A percentile compares a stretch with the other conserved stretches of the same genome.
phyloP scores from a whole-genome alignment of 208 protist species.

The Trypanosoma grayi region DNA sequence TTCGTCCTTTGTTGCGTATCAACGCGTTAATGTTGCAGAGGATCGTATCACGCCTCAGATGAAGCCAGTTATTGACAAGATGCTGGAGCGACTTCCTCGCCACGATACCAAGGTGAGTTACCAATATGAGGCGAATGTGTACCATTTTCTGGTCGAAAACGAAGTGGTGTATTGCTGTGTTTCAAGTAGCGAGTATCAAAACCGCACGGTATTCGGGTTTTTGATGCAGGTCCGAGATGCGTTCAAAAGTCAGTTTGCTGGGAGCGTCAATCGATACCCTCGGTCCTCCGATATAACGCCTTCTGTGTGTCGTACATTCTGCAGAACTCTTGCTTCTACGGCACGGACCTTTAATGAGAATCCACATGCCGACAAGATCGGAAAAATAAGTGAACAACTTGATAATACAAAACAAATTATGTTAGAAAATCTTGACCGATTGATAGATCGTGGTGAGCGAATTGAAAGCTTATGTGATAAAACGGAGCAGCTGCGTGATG shows the following conservation, averaged over 20 bases:
- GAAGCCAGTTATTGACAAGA: constrained; percentile 43
- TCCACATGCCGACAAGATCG: constrained; percentile 65
- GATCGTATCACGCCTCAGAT: constrained; percentile 43
- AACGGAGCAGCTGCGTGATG: constrained; percentile 58
- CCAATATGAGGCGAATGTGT: constrained; percentile 63
- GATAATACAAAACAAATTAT: constrained; percentile 79
- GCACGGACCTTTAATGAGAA: constrained; percentile 60
- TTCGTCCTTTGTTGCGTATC: constrained; percentile 51
- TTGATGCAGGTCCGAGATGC: constrained; percentile 53
- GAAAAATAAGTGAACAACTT: constrained; percentile 66
- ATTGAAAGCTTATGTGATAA: constrained; percentile 82
- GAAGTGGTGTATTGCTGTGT: constrained; percentile 78
- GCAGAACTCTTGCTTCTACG: constrained; percentile 29
- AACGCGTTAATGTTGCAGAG: constrained; percentile 42
- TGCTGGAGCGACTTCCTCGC: constrained; percentile 68
- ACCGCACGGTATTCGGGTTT: constrained; percentile 64
- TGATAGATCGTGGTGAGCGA: constrained; percentile 78
- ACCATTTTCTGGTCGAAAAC: constrained; percentile 86
- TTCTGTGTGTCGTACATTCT: constrained; percentile 43
- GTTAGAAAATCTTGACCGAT: constrained; percentile 78
- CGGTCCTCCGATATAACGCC: constrained; percentile 39
- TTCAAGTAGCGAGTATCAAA: constrained; percentile 46
- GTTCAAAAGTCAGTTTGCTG: constrained; percentile 70
- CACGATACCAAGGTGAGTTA: constrained; percentile 79
- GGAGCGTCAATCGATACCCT: constrained; percentile 47